Evolutionary conservation across 1,284 basidiomycete genomes (phyloP).

Genomic region (Trametes hirsuta): DNA sequence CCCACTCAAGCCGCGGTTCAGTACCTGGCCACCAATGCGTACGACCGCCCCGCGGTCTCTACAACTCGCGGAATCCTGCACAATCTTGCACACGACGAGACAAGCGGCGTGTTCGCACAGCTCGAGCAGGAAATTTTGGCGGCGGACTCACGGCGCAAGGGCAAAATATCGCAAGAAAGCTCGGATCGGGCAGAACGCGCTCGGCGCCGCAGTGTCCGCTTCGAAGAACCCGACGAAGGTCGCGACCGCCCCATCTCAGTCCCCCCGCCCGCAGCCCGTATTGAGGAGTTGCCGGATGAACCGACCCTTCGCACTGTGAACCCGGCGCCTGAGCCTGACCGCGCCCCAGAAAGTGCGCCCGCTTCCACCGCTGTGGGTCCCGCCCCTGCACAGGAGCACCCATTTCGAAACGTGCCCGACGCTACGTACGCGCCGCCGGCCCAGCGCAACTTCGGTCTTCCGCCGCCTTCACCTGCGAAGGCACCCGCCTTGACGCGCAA

Average conservation of each 20-base stretch:
- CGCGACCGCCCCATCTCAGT: not conserved
- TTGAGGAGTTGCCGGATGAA: constrained; percentile 3
- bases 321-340: not conserved
- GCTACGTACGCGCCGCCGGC: not conserved
- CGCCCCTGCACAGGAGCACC: not conserved
- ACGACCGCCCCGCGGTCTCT: not conserved
- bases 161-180: no score
- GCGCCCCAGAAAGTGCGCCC: not conserved
- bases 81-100: not conserved
- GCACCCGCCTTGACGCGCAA: not conserved
- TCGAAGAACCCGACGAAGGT: not conserved
- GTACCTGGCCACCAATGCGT: not conserved
- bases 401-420: not conserved
- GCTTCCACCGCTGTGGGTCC: not conserved
- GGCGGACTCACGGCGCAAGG: not conserved
- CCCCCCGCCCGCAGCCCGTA: not conserved
- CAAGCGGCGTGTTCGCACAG: not conserved
- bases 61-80: not conserved
- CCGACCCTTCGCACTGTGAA: not conserved
- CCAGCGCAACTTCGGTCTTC: not conserved
- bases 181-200: not conserved
- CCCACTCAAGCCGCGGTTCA: not conserved
- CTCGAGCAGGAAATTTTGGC: not conserved
- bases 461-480: not conserved
- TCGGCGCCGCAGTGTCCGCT: not conserved